Conservation (phyloP, 306 rosid genomes). For the Castanospermum australe region DNA sequence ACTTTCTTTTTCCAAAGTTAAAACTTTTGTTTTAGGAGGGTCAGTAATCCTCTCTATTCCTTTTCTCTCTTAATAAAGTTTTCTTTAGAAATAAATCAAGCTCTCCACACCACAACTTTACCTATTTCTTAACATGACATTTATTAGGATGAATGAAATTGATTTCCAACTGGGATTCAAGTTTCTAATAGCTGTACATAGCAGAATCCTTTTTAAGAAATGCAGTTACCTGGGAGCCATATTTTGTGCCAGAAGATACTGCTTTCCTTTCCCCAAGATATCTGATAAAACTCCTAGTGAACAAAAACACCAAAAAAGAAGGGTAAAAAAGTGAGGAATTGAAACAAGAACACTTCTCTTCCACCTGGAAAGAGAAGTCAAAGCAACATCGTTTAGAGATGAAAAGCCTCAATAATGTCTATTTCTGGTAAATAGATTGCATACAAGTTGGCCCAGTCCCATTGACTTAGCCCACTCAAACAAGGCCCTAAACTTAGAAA, state of each 20-base stretch:
- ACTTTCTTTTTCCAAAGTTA: neutral
- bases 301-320: conserved; percentile 16
- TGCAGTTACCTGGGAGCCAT: conserved; percentile 72
- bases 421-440: neutral
- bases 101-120: neutral
- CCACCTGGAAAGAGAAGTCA: conserved; percentile 27
- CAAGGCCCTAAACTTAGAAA: neutral
- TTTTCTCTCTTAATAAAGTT: neutral
- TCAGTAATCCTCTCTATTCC: neutral
- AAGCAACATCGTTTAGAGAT: neutral
- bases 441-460: neutral
- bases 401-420: neutral
- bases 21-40: neutral
- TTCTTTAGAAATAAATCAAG: neutral
- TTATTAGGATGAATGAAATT: neutral
- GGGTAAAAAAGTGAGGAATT: conserved; percentile 1
- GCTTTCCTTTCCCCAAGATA: conserved; percentile 75
- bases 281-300: conserved; percentile 77
- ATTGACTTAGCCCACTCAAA: neutral
- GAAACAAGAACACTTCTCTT: conserved; percentile 9
- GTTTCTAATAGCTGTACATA: conserved; percentile 7
- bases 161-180: neutral
- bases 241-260: conserved; percentile 63
- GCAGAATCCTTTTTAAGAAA: conserved; percentile 3
- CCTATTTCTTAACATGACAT: neutral